These are phyloP conservation scores for Williopsis jadinii DNA, from an alignment of 1,139 yeast genomes.

Conservation along the genomic window DNA sequence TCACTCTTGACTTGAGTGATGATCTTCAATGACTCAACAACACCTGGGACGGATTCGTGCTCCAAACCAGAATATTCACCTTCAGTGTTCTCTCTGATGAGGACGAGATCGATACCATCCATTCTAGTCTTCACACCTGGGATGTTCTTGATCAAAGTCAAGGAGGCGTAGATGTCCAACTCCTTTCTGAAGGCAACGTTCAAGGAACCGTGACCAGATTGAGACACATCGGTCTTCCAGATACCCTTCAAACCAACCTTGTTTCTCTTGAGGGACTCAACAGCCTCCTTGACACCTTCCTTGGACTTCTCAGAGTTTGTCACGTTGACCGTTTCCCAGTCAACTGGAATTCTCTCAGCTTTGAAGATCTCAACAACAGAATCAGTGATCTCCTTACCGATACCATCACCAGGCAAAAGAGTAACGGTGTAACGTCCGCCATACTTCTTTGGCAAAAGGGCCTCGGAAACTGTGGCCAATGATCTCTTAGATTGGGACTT, in stretches of 20 bases:
- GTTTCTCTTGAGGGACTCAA: constrained; percentile 88
- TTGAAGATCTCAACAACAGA: constrained; percentile 87
- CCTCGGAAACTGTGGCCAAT: constrained; percentile 38
- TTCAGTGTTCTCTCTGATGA: constrained; percentile 96
- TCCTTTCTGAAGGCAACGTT: constrained; percentile 97
- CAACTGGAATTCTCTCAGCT: constrained; percentile 78
- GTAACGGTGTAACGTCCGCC: constrained; percentile 94
- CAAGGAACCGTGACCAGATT: constrained; percentile 70
- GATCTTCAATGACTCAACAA: constrained; percentile 92
- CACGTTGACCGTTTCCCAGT: constrained; percentile 89
- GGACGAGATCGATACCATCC: constrained; percentile 82
- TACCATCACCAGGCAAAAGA: constrained; percentile 92
- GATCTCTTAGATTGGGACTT: constrained; percentile 24
- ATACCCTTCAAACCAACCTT: constrained; percentile 97
- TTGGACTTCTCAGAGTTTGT: constrained; percentile 59
- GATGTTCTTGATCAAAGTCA: constrained; percentile 86
- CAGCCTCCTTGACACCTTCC: constrained; percentile 78
- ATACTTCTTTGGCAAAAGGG: constrained; percentile 79
- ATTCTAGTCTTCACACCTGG: constrained; percentile 92
- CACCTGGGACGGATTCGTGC: constrained; percentile 97
- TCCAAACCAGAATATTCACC: constrained; percentile 99
- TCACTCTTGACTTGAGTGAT: constrained; percentile 93
- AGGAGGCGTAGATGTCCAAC: constrained; percentile 89
- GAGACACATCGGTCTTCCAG: constrained; percentile 80
- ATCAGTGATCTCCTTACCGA: constrained; percentile 93